Evolutionary conservation across 192 early-diverging fungal genomes (phyloP).

Genomic region (Backusella sp.): DNA sequence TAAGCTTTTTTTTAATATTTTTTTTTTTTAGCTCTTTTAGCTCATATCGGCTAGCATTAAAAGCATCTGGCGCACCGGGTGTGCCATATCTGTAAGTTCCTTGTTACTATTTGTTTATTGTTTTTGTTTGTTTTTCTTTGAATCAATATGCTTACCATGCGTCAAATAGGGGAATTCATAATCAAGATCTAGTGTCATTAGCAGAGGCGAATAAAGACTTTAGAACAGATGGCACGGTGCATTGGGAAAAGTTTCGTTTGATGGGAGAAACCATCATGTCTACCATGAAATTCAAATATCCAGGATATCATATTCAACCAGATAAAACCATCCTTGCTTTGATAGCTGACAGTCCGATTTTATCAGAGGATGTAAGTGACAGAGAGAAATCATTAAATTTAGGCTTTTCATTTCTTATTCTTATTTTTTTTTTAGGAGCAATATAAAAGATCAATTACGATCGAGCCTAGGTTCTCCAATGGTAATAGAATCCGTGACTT

Average conservation of each 20-base stretch:
- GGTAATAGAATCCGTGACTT: conserved; percentile 20
- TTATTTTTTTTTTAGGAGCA: conserved; percentile 7
- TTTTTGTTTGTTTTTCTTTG: neutral
- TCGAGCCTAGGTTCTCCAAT: conserved; percentile 17
- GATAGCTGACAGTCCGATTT: conserved; percentile 23
- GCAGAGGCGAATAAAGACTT: conserved; percentile 71
- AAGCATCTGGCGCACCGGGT: conserved; percentile 55
- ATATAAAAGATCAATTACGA: conserved; percentile 11
- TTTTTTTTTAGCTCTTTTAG: conserved; percentile 49
- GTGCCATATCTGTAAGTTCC: conserved; percentile 74
- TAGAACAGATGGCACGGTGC: conserved; percentile 60
- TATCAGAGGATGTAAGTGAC: conserved; percentile 29
- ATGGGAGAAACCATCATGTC: conserved; percentile 44
- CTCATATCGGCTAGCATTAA: conserved; percentile 67
- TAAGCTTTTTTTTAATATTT: neutral
- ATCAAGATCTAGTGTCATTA: conserved; percentile 69
- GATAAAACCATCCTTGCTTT: conserved; percentile 23
- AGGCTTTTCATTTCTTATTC: neutral
- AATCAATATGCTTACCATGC: neutral
- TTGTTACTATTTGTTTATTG: conserved; percentile 1
- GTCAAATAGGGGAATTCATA: conserved; percentile 49
- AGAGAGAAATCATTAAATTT: neutral
- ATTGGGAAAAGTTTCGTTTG: conserved; percentile 71
- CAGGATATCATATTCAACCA: conserved; percentile 21
- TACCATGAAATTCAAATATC: conserved; percentile 25